Conservation (phyloP, 2,329 filamentous ascomycete genomes). For the Botryosphaeria dothidea region DNA sequence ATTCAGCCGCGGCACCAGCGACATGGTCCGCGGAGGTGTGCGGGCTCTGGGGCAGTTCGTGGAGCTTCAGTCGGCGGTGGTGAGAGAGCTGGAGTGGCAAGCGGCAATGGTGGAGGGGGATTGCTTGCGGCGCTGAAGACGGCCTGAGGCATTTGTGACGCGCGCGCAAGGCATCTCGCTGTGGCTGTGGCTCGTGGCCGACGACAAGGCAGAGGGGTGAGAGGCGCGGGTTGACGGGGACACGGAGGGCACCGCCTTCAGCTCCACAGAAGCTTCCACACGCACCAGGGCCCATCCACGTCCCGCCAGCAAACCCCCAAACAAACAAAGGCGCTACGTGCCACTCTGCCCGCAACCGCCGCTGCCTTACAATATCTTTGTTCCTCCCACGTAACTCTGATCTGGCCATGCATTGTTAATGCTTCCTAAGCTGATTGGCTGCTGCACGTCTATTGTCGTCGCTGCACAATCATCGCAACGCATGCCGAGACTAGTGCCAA, state of each 20-base stretch:
- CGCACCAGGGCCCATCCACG: neutral
- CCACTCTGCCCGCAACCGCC: neutral
- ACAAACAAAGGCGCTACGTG: neutral
- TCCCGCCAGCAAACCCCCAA: neutral
- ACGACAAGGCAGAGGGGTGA: slow-evolving; percentile 9
- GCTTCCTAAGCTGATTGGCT: neutral
- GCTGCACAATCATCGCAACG: neutral
- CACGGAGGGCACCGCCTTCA: neutral
- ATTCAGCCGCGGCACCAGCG: slow-evolving; percentile 19
- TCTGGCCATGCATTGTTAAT: neutral
- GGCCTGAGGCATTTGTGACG: neutral
- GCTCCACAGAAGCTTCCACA: slow-evolving; percentile 12
- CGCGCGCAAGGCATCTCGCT: slow-evolving; percentile 6
- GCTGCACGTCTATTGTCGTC: neutral
- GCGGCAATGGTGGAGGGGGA: neutral
- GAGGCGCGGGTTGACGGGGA: slow-evolving; percentile 2
- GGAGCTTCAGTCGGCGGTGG: neutral
- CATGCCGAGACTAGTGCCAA: slow-evolving; percentile 4
- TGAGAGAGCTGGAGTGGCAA: neutral
- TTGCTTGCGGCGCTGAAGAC: neutral
- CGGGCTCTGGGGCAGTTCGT: neutral
- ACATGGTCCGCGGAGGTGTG: slow-evolving; percentile 9
- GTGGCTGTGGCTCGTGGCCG: slow-evolving; percentile 11
- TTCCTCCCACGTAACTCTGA: neutral
- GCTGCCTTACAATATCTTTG: neutral